Evolutionary conservation across 805 yeast genomes (phyloP).

Genomic region (Teunomyces tritomae): DNA sequence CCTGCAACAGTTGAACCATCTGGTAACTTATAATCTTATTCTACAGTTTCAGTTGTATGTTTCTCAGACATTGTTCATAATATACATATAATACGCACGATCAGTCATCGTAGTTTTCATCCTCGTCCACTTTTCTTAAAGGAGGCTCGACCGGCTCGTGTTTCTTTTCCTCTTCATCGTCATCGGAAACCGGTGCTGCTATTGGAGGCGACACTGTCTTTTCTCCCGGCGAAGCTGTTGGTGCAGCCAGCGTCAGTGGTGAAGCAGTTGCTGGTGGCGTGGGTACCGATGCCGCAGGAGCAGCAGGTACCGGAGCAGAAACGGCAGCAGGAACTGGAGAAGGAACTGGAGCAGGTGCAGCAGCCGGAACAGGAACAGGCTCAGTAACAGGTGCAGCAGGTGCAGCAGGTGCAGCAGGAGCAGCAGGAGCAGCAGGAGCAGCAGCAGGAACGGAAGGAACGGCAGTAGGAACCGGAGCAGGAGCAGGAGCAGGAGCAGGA

Average conservation of each 20-base stretch:
- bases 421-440: conserved; percentile 7
- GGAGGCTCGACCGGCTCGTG: conserved; percentile 42
- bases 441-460: conserved; percentile 1
- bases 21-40: too few relatives aligned
- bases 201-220: conserved; percentile 2
- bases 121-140: conserved; percentile 44
- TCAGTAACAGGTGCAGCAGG: conserved; percentile 1
- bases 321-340: conserved; percentile 6
- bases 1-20: too few relatives aligned
- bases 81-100: conserved; percentile 10
- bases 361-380: not conserved
- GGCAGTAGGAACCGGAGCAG: conserved; percentile 6
- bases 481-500: conserved; percentile 3
- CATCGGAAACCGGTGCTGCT: conserved; percentile 15
- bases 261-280: conserved; percentile 5
- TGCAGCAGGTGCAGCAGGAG: not conserved
- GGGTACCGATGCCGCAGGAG: conserved; percentile 8
- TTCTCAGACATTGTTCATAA: not conserved
- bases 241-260: conserved; percentile 5
- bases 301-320: conserved; percentile 3
- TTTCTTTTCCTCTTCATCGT: conserved; percentile 26
- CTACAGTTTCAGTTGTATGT: too few relatives aligned
- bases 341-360: conserved; percentile 7
- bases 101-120: conserved; percentile 46
- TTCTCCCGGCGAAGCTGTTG: not conserved